phyloP scores from a whole-genome alignment of 768 basidiomycete genomes.

The Serendipita sp. region DNA sequence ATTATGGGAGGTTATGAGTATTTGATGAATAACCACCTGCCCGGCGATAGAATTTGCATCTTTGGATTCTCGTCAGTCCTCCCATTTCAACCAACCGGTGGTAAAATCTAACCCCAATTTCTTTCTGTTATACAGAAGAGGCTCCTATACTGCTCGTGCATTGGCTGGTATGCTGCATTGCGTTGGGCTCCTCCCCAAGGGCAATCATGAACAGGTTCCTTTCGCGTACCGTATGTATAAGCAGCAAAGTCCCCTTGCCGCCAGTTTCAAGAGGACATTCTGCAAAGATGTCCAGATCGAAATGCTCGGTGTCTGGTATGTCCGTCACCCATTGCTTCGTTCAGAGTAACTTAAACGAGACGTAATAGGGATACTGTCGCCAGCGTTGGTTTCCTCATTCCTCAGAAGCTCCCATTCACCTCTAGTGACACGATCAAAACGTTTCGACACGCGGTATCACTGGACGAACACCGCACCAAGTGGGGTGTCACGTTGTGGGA shows the following conservation, averaged over 20 bases:
- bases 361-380: slow-evolving; percentile 59
- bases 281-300: slow-evolving; percentile 50
- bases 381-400: slow-evolving; percentile 56
- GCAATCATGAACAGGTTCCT: slow-evolving; percentile 29
- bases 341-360: not conserved
- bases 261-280: slow-evolving; percentile 58
- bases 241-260: slow-evolving; percentile 15
- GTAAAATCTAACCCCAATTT: not conserved
- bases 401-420: slow-evolving; percentile 50
- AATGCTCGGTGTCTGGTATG: slow-evolving; percentile 65
- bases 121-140: slow-evolving; percentile 24
- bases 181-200: not conserved
- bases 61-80: slow-evolving; percentile 60
- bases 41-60: slow-evolving; percentile 50
- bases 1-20: not conserved
- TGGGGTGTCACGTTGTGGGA: slow-evolving; percentile 27
- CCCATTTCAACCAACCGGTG: not conserved
- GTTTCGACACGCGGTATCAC: slow-evolving; percentile 62
- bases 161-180: slow-evolving; percentile 54
- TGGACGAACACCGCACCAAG: slow-evolving; percentile 55
- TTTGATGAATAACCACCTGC: slow-evolving; percentile 5
- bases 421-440: slow-evolving; percentile 46
- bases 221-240: slow-evolving; percentile 66
- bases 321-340: not conserved
- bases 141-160: slow-evolving; percentile 52